These are phyloP conservation scores for Stipa capillata DNA, from an alignment of 176 grass and related monocot species.

Conservation along the genomic window DNA sequence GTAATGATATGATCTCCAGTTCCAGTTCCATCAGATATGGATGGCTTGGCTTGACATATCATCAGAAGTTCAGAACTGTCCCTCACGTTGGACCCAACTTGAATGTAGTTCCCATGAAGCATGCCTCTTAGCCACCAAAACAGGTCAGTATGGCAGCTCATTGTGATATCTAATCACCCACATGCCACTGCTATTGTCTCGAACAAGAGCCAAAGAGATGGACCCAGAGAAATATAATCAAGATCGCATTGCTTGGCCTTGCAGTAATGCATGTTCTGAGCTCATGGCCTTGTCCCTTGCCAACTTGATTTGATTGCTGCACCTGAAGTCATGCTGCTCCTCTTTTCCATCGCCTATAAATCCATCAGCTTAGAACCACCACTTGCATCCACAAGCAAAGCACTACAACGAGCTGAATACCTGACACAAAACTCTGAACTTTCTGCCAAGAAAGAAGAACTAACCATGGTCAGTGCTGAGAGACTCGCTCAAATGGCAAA, in stretches of 20 bases:
- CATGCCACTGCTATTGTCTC: not conserved
- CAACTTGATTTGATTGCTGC: not conserved
- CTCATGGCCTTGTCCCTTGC: conserved; percentile 23
- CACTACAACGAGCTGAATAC: not conserved
- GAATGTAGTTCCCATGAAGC: not conserved
- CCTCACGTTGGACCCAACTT: not conserved
- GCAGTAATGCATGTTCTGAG: conserved; percentile 20
- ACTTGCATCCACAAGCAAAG: not conserved
- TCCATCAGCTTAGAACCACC: not conserved
- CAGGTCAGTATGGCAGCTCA: not conserved
- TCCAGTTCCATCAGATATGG: no score
- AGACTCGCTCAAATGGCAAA: conserved; percentile 25
- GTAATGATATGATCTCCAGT: no score
- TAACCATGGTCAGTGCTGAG: conserved; percentile 31
- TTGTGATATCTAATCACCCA: not conserved
- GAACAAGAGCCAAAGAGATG: not conserved
- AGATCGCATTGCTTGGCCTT: not conserved
- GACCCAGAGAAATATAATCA: conserved; percentile 8
- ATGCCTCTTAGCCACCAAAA: not conserved
- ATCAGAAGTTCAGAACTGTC: no score
- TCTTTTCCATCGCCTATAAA: conserved; percentile 13
- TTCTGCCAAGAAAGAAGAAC: not conserved
- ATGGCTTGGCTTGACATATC: no score
- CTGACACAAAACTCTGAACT: not conserved
- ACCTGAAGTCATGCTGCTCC: not conserved